These are phyloP conservation scores for Penicillium mononematosum DNA, from an alignment of 495 filamentous ascomycete genomes.

Conservation along the genomic window DNA sequence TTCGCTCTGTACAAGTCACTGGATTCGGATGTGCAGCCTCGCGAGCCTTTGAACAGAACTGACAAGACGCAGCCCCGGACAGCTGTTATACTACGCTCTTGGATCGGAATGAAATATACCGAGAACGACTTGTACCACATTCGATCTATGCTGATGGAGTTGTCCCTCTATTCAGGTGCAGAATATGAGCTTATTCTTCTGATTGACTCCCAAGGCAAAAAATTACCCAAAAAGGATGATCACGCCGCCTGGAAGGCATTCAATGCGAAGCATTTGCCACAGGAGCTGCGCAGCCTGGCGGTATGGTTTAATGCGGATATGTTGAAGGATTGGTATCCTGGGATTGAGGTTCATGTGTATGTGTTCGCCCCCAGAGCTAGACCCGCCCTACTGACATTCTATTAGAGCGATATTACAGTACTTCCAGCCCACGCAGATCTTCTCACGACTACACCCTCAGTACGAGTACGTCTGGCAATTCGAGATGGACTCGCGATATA, in stretches of 20 bases:
- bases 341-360: constrained; percentile 19
- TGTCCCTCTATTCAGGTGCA: constrained; percentile 66
- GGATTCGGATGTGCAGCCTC: background rate
- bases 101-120: constrained; percentile 64
- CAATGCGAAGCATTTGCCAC: constrained; percentile 50
- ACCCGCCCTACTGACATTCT: constrained; percentile 3
- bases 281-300: constrained; percentile 63
- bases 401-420: constrained; percentile 21
- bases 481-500: constrained; percentile 67
- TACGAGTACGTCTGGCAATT: constrained; percentile 74
- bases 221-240: constrained; percentile 41
- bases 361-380: background rate
- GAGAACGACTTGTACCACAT: constrained; percentile 67
- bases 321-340: constrained; percentile 18
- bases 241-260: constrained; percentile 47
- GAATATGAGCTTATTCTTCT: constrained; percentile 74
- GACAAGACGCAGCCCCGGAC: constrained; percentile 43
- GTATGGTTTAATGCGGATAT: constrained; percentile 56
- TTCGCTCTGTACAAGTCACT: constrained; percentile 6
- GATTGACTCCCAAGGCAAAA: constrained; percentile 61
- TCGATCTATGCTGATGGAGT: constrained; percentile 67
- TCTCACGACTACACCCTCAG: constrained; percentile 55
- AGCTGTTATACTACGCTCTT: constrained; percentile 67
- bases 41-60: background rate
- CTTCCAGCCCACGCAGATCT: constrained; percentile 36